Base-by-base conservation (phyloP, 2,329 filamentous ascomycete genomes). In the Fusarium sp. region DNA sequence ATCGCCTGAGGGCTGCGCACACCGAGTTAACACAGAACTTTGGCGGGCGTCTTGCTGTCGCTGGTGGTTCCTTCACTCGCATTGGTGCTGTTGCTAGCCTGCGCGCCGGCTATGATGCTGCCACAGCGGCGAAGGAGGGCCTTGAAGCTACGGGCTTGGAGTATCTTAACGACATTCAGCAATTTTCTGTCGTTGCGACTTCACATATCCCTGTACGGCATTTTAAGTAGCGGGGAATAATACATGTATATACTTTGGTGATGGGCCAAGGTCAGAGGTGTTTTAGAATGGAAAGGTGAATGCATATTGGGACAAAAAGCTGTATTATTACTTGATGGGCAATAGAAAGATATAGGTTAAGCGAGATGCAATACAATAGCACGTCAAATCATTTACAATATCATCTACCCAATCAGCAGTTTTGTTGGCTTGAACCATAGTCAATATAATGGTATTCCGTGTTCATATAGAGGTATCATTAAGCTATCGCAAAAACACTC, bases 21-120 rank as follows among this genome's bases (percentile, higher is more conserved):
- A 77, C 82, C 6, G 85, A 91, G 59, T 85, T 94, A 10, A 79
- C 82, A 38, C 69, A 83, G 7, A 82, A 84, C 10, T 97, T 91
- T 80, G 81, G 86, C 14, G 90, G 92, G 20, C 85, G 87, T 18
- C 83, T 97, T 35, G 87, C 90, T 66, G 91, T 96, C 24, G 87
- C 85, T 0, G 89, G 88, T 8, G 86, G 87, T 42, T 89, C 87
- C 59, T 90, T 89, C 80, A 84, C 84, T 31, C 78, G 80, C 28
- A 84, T 89, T 41, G 89, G 89, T 49, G 85, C 88, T 49, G 81
- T 88, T 74, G 84, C 84, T 17, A 83, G 85, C 63, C 82, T 90
- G 73, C 86, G 88, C 64, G 84, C 87, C 42, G 81, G 79, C 13
- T 81, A 81, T 54, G 81, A 82, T 39, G 65, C 77, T 31, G 81